A percentile compares a stretch with the other conserved stretches of the same genome.
Conservation (phyloP, 805 yeast genomes). For the Wickerhamomyces ciferrii region DNA sequence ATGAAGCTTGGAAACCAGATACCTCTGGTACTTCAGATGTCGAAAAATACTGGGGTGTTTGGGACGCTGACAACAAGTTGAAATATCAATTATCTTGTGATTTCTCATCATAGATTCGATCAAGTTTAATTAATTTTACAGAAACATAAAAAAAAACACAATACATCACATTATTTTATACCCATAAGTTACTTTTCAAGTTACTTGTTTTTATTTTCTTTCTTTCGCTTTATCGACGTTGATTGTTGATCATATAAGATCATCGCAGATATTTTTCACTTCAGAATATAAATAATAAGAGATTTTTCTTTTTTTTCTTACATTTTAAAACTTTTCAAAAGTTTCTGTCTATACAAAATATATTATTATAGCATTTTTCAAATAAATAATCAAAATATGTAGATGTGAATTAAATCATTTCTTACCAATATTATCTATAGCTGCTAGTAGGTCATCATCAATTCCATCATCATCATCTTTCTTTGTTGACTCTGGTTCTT, state of each 20-base stretch:
- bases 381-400: background rate
- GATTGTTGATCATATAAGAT: background rate
- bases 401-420: no score
- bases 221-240: background rate
- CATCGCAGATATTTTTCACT: background rate
- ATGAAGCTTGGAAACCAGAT: constrained; percentile 94
- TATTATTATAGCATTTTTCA: background rate
- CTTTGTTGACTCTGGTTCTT: background rate
- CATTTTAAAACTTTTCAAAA: no score
- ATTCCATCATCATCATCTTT: constrained; percentile 9
- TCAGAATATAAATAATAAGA: background rate
- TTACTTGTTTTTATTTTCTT: background rate
- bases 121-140: background rate
- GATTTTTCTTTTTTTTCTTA: background rate
- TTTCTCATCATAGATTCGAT: constrained; percentile 25
- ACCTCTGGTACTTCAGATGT: constrained; percentile 82
- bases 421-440: constrained; percentile 36
- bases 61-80: constrained; percentile 42
- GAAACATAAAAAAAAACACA: background rate
- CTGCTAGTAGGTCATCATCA: constrained; percentile 29
- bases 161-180: background rate
- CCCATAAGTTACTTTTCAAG: background rate
- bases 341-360: background rate
- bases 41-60: constrained; percentile 95
- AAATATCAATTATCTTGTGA: constrained; percentile 46